Conservation (phyloP, 2,329 filamentous ascomycete genomes). For the Emergomyces africanus region DNA sequence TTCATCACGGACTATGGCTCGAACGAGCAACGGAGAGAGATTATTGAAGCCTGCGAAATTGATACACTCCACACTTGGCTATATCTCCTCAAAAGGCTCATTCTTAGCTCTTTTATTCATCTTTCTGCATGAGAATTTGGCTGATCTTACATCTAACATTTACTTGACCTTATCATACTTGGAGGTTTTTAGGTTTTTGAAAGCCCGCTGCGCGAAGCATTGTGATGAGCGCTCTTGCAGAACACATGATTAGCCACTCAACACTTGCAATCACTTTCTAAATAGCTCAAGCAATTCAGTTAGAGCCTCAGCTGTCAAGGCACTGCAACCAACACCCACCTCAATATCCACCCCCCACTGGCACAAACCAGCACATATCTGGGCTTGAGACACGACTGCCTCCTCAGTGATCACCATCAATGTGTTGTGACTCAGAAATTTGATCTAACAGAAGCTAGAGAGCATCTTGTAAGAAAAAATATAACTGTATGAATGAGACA, state of each 20-base stretch:
- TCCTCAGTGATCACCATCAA: constrained; percentile 10
- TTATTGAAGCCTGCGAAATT: neutral
- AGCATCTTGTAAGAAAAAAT: constrained; percentile 6
- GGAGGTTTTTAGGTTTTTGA: neutral
- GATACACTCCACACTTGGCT: neutral
- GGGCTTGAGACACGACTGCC: constrained; percentile 7
- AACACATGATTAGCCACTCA: neutral
- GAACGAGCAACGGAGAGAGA: neutral
- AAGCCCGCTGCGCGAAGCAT: neutral
- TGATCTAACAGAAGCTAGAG: neutral
- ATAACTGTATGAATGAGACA: constrained; percentile 13
- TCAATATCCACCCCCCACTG: neutral
- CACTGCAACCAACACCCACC: constrained; percentile 12
- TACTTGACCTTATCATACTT: neutral
- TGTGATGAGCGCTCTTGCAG: neutral
- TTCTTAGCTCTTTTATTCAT: neutral
- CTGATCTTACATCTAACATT: neutral
- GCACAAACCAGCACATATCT: neutral
- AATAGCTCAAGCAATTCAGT: constrained; percentile 8
- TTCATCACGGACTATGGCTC: neutral
- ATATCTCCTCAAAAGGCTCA: neutral
- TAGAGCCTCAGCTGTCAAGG: constrained; percentile 11
- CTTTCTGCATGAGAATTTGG: neutral
- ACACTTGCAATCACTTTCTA: constrained; percentile 1
- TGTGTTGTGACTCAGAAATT: constrained; percentile 9